Percentiles rank a stretch among this genome's conserved stretches.
These are phyloP conservation scores for Eucalyptus pumila DNA, from an alignment of 345 rosid genomes.

Conservation along the genomic window DNA sequence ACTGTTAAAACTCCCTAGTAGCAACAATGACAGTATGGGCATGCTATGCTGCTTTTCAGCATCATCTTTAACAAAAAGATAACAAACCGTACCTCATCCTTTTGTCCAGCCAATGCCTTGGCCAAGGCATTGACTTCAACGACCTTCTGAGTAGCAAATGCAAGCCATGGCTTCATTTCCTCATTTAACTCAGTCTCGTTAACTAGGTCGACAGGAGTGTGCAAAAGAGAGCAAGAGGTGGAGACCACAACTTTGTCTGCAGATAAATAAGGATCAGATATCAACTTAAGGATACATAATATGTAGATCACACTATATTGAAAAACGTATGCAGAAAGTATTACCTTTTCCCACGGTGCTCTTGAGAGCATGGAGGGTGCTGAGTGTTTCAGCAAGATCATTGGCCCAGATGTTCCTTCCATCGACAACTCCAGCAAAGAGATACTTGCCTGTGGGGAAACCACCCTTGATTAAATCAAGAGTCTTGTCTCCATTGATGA, in stretches of 20 bases:
- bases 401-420: slow-evolving; percentile 97
- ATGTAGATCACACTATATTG: too few species aligned
- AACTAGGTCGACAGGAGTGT: slow-evolving; percentile 46
- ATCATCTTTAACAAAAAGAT: neutral
- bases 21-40: neutral
- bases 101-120: slow-evolving; percentile 53
- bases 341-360: slow-evolving; percentile 65
- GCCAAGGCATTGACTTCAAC: slow-evolving; percentile 88
- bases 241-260: slow-evolving; percentile 81
- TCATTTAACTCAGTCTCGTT: slow-evolving; percentile 31
- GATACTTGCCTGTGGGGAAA: slow-evolving; percentile 63
- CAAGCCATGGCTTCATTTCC: slow-evolving; percentile 84
- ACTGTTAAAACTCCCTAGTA: neutral
- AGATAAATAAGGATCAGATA: neutral
- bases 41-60: neutral
- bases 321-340: neutral
- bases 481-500: slow-evolving; percentile 66
- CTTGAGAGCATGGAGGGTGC: slow-evolving; percentile 45
- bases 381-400: slow-evolving; percentile 62
- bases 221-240: slow-evolving; percentile 87
- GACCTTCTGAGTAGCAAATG: slow-evolving; percentile 89
- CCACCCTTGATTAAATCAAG: slow-evolving; percentile 58
- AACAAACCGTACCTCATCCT: slow-evolving; percentile 52
- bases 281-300: neutral
- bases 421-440: slow-evolving; percentile 5